Conservation (phyloP, 768 basidiomycete species). For the Kondoa malvinella region DNA sequence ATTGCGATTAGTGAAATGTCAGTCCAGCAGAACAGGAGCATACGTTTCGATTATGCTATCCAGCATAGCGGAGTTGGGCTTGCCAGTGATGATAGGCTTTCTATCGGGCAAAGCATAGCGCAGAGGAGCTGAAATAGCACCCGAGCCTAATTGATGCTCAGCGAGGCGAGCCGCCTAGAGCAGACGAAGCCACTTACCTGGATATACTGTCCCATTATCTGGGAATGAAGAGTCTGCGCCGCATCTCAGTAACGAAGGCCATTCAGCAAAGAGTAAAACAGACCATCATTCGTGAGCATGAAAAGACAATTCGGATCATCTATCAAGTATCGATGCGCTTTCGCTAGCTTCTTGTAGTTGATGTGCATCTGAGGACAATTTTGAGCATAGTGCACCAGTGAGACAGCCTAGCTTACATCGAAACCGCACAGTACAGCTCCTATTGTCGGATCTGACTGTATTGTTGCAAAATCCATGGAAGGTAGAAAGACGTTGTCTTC, state of each 20-base stretch:
- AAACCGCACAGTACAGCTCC: conserved; percentile 91
- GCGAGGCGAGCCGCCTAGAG: not conserved
- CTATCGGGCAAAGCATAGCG: conserved; percentile 47
- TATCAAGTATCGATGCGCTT: conserved; percentile 75
- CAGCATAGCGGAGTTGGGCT: conserved; percentile 79
- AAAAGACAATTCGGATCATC: conserved; percentile 46
- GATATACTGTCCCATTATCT: conserved; percentile 49
- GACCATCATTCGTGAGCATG: conserved; percentile 61
- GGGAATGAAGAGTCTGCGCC: conserved; percentile 62
- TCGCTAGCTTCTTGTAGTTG: conserved; percentile 86
- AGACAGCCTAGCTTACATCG: conserved; percentile 36
- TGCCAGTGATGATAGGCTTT: conserved; percentile 66
- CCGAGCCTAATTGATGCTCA: conserved; percentile 42
- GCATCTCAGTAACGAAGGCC: not conserved
- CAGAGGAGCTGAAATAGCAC: conserved; percentile 66
- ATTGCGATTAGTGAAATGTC: not conserved
- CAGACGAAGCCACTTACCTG: conserved; percentile 33
- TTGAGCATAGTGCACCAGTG: too few relatives aligned
- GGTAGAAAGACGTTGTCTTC: conserved; percentile 63
- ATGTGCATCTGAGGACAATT: conserved; percentile 37
- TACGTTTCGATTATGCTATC: conserved; percentile 74
- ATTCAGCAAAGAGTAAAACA: not conserved
- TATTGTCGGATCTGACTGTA: conserved; percentile 48
- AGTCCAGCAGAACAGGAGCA: conserved; percentile 17
- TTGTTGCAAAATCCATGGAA: conserved; percentile 45